Evolutionary conservation across 176 grass and related monocot genomes (phyloP).

Genomic region (Pharus latifolius): DNA sequence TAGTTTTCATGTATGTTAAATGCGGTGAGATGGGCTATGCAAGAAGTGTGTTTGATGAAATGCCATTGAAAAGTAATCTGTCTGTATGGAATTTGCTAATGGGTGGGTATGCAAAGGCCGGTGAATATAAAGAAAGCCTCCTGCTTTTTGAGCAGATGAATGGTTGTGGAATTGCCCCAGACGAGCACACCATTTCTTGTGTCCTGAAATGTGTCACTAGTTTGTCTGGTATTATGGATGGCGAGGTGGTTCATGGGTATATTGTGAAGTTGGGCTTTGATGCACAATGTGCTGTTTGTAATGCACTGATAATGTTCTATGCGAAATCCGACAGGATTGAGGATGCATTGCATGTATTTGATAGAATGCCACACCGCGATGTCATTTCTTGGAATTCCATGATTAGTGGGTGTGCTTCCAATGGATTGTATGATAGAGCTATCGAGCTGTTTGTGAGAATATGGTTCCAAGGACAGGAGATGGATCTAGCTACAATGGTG

Average conservation of each 20-base stretch:
- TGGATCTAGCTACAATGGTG: constrained; percentile 52
- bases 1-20: constrained; percentile 81
- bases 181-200: constrained; percentile 55
- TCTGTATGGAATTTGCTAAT: constrained; percentile 65
- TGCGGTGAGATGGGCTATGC: constrained; percentile 49
- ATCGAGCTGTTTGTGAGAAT: constrained; percentile 46
- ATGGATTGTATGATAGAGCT: constrained; percentile 28
- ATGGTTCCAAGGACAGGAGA: constrained; percentile 36
- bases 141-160: constrained; percentile 62
- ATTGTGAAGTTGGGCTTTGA: constrained; percentile 57
- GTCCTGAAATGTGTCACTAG: constrained; percentile 58
- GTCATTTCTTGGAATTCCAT: constrained; percentile 79
- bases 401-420: constrained; percentile 55
- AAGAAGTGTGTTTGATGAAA: constrained; percentile 49
- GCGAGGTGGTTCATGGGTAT: constrained; percentile 47
- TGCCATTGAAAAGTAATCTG: constrained; percentile 23
- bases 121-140: constrained; percentile 49
- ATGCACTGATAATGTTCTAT: constrained; percentile 58
- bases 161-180: constrained; percentile 29
- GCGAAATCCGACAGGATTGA: constrained; percentile 45
- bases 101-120: constrained; percentile 50
- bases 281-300: constrained; percentile 57
- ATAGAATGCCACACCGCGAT: constrained; percentile 61
- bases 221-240: constrained; percentile 31
- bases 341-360: constrained; percentile 42